Conservation (phyloP, 768 basidiomycete species). For the Suillus brevipes region DNA sequence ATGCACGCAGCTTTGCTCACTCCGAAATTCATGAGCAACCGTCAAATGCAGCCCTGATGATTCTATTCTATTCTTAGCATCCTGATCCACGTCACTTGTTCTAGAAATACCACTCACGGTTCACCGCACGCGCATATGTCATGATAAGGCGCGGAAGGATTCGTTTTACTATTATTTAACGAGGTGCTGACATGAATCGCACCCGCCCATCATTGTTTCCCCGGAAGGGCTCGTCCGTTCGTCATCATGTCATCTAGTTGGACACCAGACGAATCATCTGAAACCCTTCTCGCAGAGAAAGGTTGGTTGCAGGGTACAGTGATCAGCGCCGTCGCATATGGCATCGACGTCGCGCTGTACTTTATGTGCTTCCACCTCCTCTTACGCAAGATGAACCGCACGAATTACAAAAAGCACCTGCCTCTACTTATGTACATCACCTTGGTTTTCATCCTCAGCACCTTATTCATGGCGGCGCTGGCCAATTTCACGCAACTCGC, state of each 20-base stretch:
- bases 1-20: no score
- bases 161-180: neutral
- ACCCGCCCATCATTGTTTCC: neutral
- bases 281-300: neutral
- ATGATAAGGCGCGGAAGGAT: neutral
- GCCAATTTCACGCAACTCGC: slow-evolving; percentile 27
- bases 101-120: neutral
- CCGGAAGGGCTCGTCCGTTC: neutral
- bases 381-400: neutral
- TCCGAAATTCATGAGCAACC: no score
- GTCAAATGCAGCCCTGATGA: no score
- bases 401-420: neutral
- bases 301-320: neutral
- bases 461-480: slow-evolving; percentile 18
- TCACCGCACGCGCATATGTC: neutral
- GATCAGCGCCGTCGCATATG: slow-evolving; percentile 16
- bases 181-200: neutral
- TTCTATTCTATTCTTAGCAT: no score
- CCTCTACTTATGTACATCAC: slow-evolving; percentile 7
- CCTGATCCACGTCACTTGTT: neutral
- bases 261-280: neutral
- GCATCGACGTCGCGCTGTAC: slow-evolving; percentile 11
- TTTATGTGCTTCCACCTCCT: slow-evolving; percentile 8
- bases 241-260: neutral
- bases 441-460: slow-evolving; percentile 18